Evolutionary conservation across 2,329 filamentous ascomycete species (phyloP).

Genomic region (Colletotrichum aenigma): DNA sequence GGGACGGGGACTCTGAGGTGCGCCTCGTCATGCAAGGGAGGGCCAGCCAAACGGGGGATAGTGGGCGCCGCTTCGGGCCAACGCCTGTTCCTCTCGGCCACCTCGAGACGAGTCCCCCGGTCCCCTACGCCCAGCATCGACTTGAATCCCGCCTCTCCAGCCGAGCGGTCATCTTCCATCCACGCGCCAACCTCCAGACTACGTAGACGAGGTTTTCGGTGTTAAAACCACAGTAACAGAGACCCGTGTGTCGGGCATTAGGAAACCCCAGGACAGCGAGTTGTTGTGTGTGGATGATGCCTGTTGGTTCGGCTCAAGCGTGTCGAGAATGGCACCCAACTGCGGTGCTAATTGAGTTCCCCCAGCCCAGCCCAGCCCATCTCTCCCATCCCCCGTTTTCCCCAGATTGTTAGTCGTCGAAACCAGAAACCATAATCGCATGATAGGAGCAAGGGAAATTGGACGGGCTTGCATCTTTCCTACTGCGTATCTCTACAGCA

Average conservation of each 20-base stretch:
- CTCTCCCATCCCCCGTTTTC: neutral
- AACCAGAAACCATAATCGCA: neutral
- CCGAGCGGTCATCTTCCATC: neutral
- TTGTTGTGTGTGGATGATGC: neutral
- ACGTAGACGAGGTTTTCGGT: neutral
- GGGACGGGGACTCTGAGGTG: neutral
- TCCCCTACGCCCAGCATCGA: neutral
- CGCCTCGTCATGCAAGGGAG: neutral
- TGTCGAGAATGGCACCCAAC: neutral
- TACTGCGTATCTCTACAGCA: neutral
- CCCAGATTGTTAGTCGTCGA: neutral
- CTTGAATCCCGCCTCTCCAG: neutral
- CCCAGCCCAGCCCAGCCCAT: neutral
- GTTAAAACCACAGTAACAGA: neutral
- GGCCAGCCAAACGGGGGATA: neutral
- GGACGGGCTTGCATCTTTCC: neutral
- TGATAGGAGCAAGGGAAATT: neutral
- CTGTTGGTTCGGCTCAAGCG: conserved; percentile 12
- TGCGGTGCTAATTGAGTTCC: neutral
- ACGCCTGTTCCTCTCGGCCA: conserved; percentile 5
- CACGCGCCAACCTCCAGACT: neutral
- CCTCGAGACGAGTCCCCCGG: conserved; percentile 6
- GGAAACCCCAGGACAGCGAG: neutral
- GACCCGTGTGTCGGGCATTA: neutral
- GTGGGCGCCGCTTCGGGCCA: conserved; percentile 6